These are phyloP conservation scores for Cladobotryum mycophilum DNA, from an alignment of 2,329 filamentous ascomycete genomes.

Conservation along the genomic window DNA sequence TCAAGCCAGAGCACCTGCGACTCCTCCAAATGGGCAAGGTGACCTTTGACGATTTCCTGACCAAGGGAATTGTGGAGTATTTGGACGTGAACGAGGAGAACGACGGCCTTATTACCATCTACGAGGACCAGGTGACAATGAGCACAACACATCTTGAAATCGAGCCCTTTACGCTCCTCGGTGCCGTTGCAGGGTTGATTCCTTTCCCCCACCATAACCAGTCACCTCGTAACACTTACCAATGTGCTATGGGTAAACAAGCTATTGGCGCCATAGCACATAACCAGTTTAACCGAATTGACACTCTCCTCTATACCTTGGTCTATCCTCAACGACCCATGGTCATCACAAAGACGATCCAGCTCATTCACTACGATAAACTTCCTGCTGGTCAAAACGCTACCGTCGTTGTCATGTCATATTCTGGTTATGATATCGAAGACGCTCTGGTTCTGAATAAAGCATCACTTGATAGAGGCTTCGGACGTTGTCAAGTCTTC, in stretches of 20 bases:
- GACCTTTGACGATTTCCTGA: constrained; percentile 91
- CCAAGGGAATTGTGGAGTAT: constrained; percentile 87
- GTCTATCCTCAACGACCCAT: constrained; percentile 97
- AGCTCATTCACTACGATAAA: constrained; percentile 95
- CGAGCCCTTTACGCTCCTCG: constrained; percentile 93
- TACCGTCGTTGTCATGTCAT: constrained; percentile 98
- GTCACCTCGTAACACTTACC: constrained; percentile 96
- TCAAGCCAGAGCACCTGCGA: constrained; percentile 71
- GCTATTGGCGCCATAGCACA: constrained; percentile 97
- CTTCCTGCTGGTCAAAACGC: constrained; percentile 95
- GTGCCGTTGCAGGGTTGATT: constrained; percentile 91
- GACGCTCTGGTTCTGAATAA: constrained; percentile 96
- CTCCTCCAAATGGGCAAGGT: constrained; percentile 76
- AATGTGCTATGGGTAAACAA: constrained; percentile 99
- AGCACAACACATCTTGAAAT: constrained; percentile 94
- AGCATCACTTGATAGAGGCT: constrained; percentile 88
- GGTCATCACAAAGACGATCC: constrained; percentile 95
- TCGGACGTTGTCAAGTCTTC: constrained; percentile 96
- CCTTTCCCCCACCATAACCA: constrained; percentile 99
- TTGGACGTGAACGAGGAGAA: constrained; percentile 98
- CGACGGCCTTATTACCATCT: constrained; percentile 86
- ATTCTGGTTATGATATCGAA: constrained; percentile 98
- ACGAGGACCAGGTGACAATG: constrained; percentile 75
- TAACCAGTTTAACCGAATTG: constrained; percentile 95
- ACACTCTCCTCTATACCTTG: constrained; percentile 91